Percentiles rank a stretch among this genome's conserved stretches.
These are phyloP conservation scores for Auricularia cornea DNA, from an alignment of 768 basidiomycete genomes.

Conservation along the genomic window DNA sequence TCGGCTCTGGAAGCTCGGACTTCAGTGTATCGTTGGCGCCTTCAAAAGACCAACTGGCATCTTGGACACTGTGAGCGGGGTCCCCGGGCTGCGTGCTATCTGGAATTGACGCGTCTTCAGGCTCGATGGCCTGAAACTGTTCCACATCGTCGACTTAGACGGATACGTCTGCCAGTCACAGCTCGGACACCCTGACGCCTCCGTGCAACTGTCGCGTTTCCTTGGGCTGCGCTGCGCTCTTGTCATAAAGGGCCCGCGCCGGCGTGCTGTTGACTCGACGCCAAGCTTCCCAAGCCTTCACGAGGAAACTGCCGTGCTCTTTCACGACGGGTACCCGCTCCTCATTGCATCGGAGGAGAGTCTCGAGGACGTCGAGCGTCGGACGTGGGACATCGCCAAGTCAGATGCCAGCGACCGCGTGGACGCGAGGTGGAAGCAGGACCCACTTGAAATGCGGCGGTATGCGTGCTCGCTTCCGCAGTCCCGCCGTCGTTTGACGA, in stretches of 20 bases:
- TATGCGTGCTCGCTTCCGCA: slow-evolving; percentile 19
- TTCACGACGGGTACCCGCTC: slow-evolving; percentile 65
- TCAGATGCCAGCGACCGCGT: slow-evolving; percentile 31
- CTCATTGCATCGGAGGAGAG: slow-evolving; percentile 63
- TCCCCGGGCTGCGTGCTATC: slow-evolving; percentile 4
- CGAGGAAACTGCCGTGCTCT: slow-evolving; percentile 35
- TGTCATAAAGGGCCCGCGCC: slow-evolving; percentile 54
- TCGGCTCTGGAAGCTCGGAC: slow-evolving; percentile 44
- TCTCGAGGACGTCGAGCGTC: slow-evolving; percentile 41
- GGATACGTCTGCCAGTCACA: slow-evolving; percentile 55
- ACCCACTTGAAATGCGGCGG: slow-evolving; percentile 51
- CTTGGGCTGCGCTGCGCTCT: slow-evolving; percentile 54
- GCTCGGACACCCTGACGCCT: slow-evolving; percentile 31
- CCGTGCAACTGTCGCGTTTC: slow-evolving; percentile 51
- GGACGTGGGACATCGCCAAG: slow-evolving; percentile 35
- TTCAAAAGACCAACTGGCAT: slow-evolving; percentile 34
- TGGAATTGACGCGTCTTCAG: slow-evolving; percentile 23
- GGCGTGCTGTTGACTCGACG: slow-evolving; percentile 45
- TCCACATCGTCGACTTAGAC: slow-evolving; percentile 41
- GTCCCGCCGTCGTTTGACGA: slow-evolving; percentile 2
- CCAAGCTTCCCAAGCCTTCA: slow-evolving; percentile 44
- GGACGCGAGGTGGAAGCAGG: slow-evolving; percentile 43
- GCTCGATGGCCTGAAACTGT: slow-evolving; percentile 45
- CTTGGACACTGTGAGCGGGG: slow-evolving; percentile 49
- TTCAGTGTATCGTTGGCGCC: slow-evolving; percentile 57